Evolutionary conservation across 371 early-diverging fungal genomes (phyloP).

Genomic region (Mucor piriformis): DNA sequence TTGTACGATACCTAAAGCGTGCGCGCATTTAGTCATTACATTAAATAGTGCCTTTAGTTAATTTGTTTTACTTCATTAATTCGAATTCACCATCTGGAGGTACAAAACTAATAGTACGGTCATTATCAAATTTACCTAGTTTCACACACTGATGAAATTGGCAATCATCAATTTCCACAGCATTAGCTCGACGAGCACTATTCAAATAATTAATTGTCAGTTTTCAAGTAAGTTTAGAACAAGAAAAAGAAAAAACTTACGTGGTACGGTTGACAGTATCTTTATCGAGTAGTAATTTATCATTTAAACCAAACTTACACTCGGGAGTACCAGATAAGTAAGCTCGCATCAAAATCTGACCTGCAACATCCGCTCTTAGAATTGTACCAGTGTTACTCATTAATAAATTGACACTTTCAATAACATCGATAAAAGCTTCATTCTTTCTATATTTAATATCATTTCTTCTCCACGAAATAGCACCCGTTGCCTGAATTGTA

Average conservation of each 20-base stretch:
- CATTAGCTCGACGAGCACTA: conserved; percentile 55
- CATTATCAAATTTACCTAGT: conserved; percentile 79
- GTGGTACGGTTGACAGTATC: conserved; percentile 54
- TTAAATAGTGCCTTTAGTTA: background rate
- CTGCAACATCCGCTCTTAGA: conserved; percentile 79
- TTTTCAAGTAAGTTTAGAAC: background rate
- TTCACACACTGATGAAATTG: conserved; percentile 95
- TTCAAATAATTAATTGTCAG: background rate
- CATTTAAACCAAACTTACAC: conserved; percentile 92
- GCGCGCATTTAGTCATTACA: background rate
- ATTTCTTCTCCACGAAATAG: conserved; percentile 85
- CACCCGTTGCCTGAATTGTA: conserved; percentile 91
- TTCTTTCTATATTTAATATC: conserved; percentile 92
- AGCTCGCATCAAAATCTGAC: conserved; percentile 92
- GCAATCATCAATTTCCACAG: conserved; percentile 87
- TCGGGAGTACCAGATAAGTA: conserved; percentile 98
- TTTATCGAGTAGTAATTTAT: conserved; percentile 77
- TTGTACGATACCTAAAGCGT: conserved; percentile 74
- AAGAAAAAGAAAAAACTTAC: conserved; percentile 18
- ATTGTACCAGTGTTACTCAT: conserved; percentile 82
- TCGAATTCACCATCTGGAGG: conserved; percentile 98
- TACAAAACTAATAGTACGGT: conserved; percentile 91
- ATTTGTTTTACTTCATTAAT: conserved; percentile 71
- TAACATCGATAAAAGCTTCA: conserved; percentile 90
- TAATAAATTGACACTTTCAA: conserved; percentile 86